These are phyloP conservation scores for Zopfochytrium polystomum DNA, from an alignment of 371 early-diverging fungal genomes.

Conservation along the genomic window DNA sequence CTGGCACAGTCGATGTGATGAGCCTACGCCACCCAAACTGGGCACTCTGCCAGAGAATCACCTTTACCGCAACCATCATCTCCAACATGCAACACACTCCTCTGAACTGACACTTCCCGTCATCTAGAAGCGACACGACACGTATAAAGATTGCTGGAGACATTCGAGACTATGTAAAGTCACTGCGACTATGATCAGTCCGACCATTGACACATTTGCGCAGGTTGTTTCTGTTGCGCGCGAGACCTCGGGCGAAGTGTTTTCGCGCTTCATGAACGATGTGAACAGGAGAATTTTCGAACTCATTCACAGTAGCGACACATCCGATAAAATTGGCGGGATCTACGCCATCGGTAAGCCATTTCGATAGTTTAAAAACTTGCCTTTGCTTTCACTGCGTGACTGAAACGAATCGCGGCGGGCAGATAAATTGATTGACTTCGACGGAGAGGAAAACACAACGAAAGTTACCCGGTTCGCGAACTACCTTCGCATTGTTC, in stretches of 20 bases:
- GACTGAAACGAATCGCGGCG: background rate
- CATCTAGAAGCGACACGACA: too few species aligned
- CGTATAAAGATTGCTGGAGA: too few species aligned
- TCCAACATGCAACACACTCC: too few species aligned
- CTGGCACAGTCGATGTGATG: too few species aligned
- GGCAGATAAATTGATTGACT: conserved; percentile 77
- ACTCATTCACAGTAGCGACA: conserved; percentile 64
- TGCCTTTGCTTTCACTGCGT: too few species aligned
- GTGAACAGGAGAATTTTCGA: conserved; percentile 73
- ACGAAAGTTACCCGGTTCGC: conserved; percentile 76
- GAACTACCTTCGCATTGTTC: conserved; percentile 77
- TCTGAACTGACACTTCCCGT: too few species aligned
- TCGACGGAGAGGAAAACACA: conserved; percentile 82
- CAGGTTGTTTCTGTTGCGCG: conserved; percentile 62
- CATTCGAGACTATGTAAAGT: too few species aligned
- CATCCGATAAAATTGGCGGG: conserved; percentile 69
- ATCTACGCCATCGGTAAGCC: conserved; percentile 69
- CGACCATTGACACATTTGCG: too few species aligned
- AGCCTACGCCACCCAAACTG: too few species aligned
- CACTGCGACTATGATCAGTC: too few species aligned
- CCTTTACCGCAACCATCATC: too few species aligned
- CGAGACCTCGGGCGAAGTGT: conserved; percentile 66
- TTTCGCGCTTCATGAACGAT: conserved; percentile 68
- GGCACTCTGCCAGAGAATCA: too few species aligned
- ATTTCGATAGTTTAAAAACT: background rate